Conservation (phyloP, 1,139 yeast genomes). For the Diutina pseudorugosa region DNA sequence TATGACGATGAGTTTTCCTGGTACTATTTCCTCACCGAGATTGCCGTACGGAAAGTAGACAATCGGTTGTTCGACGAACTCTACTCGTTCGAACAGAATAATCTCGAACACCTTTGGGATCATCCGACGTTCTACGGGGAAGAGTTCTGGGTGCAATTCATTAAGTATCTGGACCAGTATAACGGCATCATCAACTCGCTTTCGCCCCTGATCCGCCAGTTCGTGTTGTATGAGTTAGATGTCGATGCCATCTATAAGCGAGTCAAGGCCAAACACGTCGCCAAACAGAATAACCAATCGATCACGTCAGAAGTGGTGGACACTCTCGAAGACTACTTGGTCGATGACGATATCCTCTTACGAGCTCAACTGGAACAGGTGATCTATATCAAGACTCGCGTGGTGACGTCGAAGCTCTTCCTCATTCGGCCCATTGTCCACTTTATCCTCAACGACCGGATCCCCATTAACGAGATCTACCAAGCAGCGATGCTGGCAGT, state of each 20-base stretch:
- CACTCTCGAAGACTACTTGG: slow-evolving; percentile 21
- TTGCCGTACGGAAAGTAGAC: slow-evolving; percentile 36
- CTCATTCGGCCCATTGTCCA: slow-evolving; percentile 26
- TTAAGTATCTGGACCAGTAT: slow-evolving; percentile 26
- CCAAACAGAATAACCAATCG: slow-evolving; percentile 8
- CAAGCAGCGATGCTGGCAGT: slow-evolving; percentile 13
- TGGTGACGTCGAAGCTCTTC: slow-evolving; percentile 21
- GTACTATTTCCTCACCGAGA: slow-evolving; percentile 37
- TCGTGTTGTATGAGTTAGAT: slow-evolving; percentile 23
- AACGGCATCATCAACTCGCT: slow-evolving; percentile 29
- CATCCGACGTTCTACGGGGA: slow-evolving; percentile 14
- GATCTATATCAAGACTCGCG: slow-evolving; percentile 28
- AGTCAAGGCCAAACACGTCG: slow-evolving; percentile 16
- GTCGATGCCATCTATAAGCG: slow-evolving; percentile 22
- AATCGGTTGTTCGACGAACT: slow-evolving; percentile 31
- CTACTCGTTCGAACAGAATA: slow-evolving; percentile 13
- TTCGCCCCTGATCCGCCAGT: slow-evolving; percentile 21
- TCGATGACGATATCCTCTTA: slow-evolving; percentile 23
- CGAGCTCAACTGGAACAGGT: slow-evolving; percentile 25
- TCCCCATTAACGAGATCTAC: slow-evolving; percentile 15
- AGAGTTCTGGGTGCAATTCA: slow-evolving; percentile 19
- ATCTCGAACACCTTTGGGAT: slow-evolving; percentile 16
- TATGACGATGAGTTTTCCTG: slow-evolving; percentile 30
- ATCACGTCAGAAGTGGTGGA: slow-evolving; percentile 11
- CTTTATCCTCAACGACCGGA: slow-evolving; percentile 21